Evolutionary conservation across 345 rosid species (phyloP), one percentile per base, ranked within the genome.

Genomic region (Melaleuca quinquenervia): DNA sequence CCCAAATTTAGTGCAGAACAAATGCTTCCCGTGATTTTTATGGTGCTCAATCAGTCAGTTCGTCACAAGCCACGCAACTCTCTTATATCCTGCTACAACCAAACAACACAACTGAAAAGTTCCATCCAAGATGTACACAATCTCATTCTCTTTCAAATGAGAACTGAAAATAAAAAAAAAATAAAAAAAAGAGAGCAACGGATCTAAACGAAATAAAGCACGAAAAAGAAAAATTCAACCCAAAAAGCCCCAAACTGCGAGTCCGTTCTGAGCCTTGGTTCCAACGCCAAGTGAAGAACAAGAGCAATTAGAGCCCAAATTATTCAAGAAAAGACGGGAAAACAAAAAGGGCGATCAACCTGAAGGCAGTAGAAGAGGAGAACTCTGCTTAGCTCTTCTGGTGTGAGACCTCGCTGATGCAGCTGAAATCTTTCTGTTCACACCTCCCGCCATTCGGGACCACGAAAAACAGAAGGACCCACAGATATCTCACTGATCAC

Each of bases 381-480:
- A 62, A 82, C 24, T 82, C 44, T 93, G 91, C 88, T 84, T 88
- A n/a, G 93, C 85, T 89, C 89, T 87, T 86, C 96, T 87, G 44
- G 96, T 92, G 88, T 91, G 94, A 85, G 91, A 87, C 86, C 96
- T 88, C 12, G 95, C 95, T 13, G 93, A 87, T 22, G 95, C 93
- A 3, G 95, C 93, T 13, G 96, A 90, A 60, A 92, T 87, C 89
- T 92, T 94, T 91, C 92, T 86, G 88, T 76, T 91, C 48, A 49
- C 85, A 55, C 90, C 92, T 55, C 87, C 93, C 26, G 95, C 48
- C 78, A 70, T 70, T 10, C 78, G 48, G 24, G 20, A 18, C 78
- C 3, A 10, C 78, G 48, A 5, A 21, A 32, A 18, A 70, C 14
- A 1, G 20, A 22, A 3, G 32, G 78, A 32, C 13, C 78, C 78